phyloP scores from a whole-genome alignment of 1,284 basidiomycete genomes.

The Xerocomus nothofagi region DNA sequence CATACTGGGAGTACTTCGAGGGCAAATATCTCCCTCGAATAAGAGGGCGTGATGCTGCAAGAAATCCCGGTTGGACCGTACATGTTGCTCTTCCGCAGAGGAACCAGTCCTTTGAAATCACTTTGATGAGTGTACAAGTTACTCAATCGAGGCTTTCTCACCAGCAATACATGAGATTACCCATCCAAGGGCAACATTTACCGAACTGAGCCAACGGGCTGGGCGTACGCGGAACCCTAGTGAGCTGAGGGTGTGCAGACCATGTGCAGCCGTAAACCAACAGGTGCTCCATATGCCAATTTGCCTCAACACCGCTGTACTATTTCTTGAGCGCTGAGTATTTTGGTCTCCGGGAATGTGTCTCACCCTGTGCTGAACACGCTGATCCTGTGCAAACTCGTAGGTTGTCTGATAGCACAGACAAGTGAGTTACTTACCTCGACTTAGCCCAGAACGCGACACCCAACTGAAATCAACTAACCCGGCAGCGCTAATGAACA shows the following conservation, averaged over 20 bases:
- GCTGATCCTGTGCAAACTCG: constrained; percentile 28
- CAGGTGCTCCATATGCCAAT: constrained; percentile 59
- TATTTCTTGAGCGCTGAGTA: constrained; percentile 1
- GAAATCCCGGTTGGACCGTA: constrained; percentile 55
- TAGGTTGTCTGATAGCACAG: constrained; percentile 2
- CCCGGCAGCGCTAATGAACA: constrained; percentile 52
- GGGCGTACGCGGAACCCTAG: constrained; percentile 57
- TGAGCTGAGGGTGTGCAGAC: constrained; percentile 67
- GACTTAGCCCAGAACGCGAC: constrained; percentile 39
- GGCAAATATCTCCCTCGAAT: constrained; percentile 45
- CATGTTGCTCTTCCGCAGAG: constrained; percentile 41
- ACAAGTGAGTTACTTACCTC: constrained; percentile 40
- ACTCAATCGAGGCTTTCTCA: constrained; percentile 28
- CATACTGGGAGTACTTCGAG: constrained; percentile 63
- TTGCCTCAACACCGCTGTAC: constrained; percentile 54
- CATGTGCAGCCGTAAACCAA: constrained; percentile 65
- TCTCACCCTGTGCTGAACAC: constrained; percentile 60
- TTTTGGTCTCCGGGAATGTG: neutral
- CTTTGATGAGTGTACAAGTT: constrained; percentile 10
- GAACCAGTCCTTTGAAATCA: constrained; percentile 39
- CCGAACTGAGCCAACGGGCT: constrained; percentile 46
- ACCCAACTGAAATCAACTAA: constrained; percentile 43
- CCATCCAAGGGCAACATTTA: constrained; percentile 56
- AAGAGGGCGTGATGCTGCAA: constrained; percentile 50
- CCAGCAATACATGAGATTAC: constrained; percentile 46